Conservation (phyloP, 306 rosid genomes). For the Canavalia gladiata region DNA sequence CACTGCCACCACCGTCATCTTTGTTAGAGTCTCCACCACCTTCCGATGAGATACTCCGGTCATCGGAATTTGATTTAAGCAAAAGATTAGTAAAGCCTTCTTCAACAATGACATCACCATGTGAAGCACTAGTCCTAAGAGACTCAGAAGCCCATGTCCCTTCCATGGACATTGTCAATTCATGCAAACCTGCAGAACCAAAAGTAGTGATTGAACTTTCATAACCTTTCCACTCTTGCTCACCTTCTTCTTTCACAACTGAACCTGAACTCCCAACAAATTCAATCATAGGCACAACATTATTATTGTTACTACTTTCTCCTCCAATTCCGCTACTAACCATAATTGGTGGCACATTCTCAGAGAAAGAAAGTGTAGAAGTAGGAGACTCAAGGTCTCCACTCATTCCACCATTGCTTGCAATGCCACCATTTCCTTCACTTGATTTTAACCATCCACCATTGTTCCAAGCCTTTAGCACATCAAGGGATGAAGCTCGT, state of each 20-base stretch:
- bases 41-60: slow-evolving; percentile 73
- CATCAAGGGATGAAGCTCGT: slow-evolving; percentile 43
- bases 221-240: slow-evolving; percentile 73
- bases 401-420: neutral
- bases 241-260: slow-evolving; percentile 67
- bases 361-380: slow-evolving; percentile 78
- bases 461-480: slow-evolving; percentile 53
- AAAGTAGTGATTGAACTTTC: slow-evolving; percentile 57
- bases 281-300: slow-evolving; percentile 66
- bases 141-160: slow-evolving; percentile 62
- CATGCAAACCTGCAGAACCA: slow-evolving; percentile 58
- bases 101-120: slow-evolving; percentile 59
- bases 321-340: slow-evolving; percentile 48
- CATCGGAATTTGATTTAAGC: slow-evolving; percentile 73
- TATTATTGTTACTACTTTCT: slow-evolving; percentile 30
- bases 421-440: slow-evolving; percentile 46
- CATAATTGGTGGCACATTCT: slow-evolving; percentile 60
- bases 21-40: slow-evolving; percentile 69
- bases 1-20: slow-evolving; percentile 42
- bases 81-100: slow-evolving; percentile 94
- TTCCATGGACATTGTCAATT: slow-evolving; percentile 69
- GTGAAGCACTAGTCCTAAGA: slow-evolving; percentile 43
- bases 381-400: slow-evolving; percentile 87
- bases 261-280: slow-evolving; percentile 78
- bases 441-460: slow-evolving; percentile 59